These are phyloP conservation scores for Noccaea caerulescens DNA, from an alignment of 345 rosid genomes.

Conservation along the genomic window DNA sequence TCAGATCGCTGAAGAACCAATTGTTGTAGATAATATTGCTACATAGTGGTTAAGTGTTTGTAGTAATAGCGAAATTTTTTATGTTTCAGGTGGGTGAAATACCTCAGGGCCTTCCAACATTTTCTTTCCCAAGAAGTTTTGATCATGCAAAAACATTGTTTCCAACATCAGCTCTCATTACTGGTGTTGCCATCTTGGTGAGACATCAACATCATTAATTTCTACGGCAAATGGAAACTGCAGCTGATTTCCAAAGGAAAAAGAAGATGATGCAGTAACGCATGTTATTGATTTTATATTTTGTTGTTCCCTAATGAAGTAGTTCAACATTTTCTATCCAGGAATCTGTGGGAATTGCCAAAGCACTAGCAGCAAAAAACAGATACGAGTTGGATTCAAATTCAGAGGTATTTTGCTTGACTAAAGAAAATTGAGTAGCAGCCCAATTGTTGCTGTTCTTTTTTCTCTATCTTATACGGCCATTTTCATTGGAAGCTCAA, in stretches of 20 bases:
- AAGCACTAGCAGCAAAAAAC: slow-evolving; percentile 97
- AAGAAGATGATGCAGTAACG: neutral
- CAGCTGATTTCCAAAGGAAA: slow-evolving; percentile 11
- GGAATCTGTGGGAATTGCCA: slow-evolving; percentile 99
- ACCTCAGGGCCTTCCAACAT: slow-evolving; percentile 94
- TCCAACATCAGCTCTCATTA: slow-evolving; percentile 90
- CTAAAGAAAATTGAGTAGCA: slow-evolving; percentile 1
- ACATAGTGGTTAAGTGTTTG: slow-evolving; percentile 15
- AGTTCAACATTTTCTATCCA: slow-evolving; percentile 39
- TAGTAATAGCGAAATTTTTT: slow-evolving; percentile 34
- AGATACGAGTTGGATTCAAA: slow-evolving; percentile 96
- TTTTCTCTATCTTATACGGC: slow-evolving; percentile 6
- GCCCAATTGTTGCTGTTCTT: slow-evolving; percentile 5
- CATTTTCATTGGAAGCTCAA: slow-evolving; percentile 29
- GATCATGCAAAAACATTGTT: slow-evolving; percentile 71
- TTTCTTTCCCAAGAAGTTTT: slow-evolving; percentile 79
- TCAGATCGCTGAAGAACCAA: slow-evolving; percentile 45
- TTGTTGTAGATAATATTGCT: slow-evolving; percentile 4
- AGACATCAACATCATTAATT: slow-evolving; percentile 42
- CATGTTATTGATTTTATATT: slow-evolving; percentile 3
- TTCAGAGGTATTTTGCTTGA: slow-evolving; percentile 69
- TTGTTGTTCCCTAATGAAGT: neutral
- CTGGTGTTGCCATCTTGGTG: slow-evolving; percentile 99
- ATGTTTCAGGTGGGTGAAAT: slow-evolving; percentile 87
- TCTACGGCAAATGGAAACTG: slow-evolving; percentile 13